These are phyloP conservation scores for Orbilia brochopaga DNA, from an alignment of 2,329 filamentous ascomycete species.

Conservation along the genomic window DNA sequence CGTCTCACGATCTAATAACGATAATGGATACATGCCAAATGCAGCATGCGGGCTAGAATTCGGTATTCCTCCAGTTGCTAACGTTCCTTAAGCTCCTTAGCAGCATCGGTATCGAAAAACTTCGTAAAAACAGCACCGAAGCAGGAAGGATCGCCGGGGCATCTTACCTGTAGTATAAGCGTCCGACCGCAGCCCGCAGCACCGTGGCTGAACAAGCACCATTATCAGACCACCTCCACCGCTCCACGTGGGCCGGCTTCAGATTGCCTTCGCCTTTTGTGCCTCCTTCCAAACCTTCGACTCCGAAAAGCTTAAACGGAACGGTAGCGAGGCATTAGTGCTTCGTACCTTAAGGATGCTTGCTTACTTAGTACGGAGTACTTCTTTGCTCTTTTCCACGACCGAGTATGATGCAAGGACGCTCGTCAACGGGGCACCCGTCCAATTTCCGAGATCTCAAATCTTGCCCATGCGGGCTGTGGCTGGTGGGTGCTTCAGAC, in stretches of 20 bases:
- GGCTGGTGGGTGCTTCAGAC: constrained; percentile 2
- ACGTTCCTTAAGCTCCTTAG: too few relatives aligned
- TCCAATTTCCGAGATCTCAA: constrained; percentile 7
- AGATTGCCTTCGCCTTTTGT: constrained; percentile 7
- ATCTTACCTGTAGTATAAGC: neutral
- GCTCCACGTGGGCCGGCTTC: constrained; percentile 3
- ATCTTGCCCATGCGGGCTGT: neutral
- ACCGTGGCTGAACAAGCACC: constrained; percentile 4
- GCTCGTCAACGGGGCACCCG: too few relatives aligned
- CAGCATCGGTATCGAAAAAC: neutral
- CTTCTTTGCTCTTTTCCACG: neutral
- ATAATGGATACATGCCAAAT: too few relatives aligned
- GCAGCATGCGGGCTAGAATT: too few relatives aligned
- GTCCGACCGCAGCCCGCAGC: neutral
- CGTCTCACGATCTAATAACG: too few relatives aligned
- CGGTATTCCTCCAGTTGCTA: too few relatives aligned
- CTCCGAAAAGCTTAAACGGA: neutral
- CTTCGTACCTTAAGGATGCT: neutral
- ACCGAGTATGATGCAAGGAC: too few relatives aligned
- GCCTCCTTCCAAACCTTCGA: neutral
- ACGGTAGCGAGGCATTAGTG: neutral
- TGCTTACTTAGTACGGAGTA: neutral
- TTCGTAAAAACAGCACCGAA: neutral
- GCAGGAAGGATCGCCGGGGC: neutral
- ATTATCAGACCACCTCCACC: constrained; percentile 6